These are phyloP conservation scores for Pichia sp. DNA, from an alignment of 1,139 yeast species.

Conservation along the genomic window DNA sequence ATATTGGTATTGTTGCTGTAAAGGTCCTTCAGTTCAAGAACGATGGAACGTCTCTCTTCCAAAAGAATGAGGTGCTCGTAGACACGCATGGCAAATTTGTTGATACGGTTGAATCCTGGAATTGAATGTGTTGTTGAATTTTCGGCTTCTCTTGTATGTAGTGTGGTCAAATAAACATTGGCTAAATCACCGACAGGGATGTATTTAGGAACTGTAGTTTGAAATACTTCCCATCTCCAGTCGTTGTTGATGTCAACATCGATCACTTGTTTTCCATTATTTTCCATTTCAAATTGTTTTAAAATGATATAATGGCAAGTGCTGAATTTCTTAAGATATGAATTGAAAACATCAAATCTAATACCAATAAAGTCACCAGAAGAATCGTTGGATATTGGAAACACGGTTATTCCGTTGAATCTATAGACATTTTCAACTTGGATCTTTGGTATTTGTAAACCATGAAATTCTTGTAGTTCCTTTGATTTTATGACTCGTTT, in stretches of 20 bases:
- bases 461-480: conserved; percentile 5
- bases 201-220: conserved; percentile 44
- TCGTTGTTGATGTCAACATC: conserved; percentile 15
- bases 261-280: conserved; percentile 20
- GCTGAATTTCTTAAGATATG: conserved; percentile 29
- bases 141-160: background rate
- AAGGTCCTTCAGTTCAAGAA: background rate
- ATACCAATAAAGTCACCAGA: conserved; percentile 38
- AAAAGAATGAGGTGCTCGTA: conserved; percentile 24
- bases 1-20: background rate
- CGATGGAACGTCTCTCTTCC: conserved; percentile 20
- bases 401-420: conserved; percentile 44
- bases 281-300: conserved; percentile 24
- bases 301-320: conserved; percentile 44
- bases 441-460: conserved; percentile 22
- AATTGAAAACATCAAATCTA: conserved; percentile 43
- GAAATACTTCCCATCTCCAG: conserved; percentile 36
- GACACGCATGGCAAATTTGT: conserved; percentile 26
- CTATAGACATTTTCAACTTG: conserved; percentile 40
- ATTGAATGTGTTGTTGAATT: background rate
- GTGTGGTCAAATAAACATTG: conserved; percentile 13
- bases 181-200: conserved; percentile 31
- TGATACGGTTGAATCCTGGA: conserved; percentile 12
- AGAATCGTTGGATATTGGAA: conserved; percentile 35
- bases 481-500: background rate